Percentiles rank a stretch among this genome's conserved stretches.
These are phyloP conservation scores for Chlorokybus atmophyticus DNA, from an alignment of 139 green algal genomes.

Conservation along the genomic window DNA sequence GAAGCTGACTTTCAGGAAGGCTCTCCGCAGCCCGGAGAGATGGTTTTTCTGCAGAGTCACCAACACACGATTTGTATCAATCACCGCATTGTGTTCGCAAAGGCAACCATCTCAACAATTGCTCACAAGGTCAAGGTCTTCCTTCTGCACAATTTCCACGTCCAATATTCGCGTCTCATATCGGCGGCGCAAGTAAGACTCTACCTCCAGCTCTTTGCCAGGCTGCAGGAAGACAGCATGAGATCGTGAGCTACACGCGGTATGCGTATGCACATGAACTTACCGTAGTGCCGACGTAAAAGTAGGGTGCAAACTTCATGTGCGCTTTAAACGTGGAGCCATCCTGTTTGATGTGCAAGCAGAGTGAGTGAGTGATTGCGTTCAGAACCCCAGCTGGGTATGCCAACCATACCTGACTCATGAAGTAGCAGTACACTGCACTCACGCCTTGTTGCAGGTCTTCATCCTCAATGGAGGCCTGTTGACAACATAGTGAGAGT, in stretches of 20 bases:
- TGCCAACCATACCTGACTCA: constrained; percentile 56
- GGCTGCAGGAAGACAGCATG: background rate
- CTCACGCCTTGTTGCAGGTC: constrained; percentile 52
- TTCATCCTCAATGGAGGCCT: constrained; percentile 68
- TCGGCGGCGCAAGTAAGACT: constrained; percentile 60
- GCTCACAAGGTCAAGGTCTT: constrained; percentile 79
- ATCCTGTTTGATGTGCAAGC: constrained; percentile 41
- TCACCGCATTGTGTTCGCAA: too few relatives aligned
- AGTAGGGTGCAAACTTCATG: constrained; percentile 72
- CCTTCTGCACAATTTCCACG: constrained; percentile 54
- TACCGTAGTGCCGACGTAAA: constrained; percentile 68
- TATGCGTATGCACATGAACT: background rate
- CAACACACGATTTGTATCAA: too few relatives aligned
- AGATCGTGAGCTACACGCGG: background rate
- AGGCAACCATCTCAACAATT: too few relatives aligned
- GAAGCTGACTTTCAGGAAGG: constrained; percentile 76
- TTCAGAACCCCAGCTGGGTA: background rate
- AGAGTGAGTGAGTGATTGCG: background rate
- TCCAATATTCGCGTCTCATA: constrained; percentile 53
- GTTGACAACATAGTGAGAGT: constrained; percentile 8
- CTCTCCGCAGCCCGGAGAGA: constrained; percentile 66
- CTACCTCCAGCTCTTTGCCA: constrained; percentile 65
- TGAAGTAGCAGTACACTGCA: constrained; percentile 85
- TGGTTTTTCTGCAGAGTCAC: constrained; percentile 93
- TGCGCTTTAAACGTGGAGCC: constrained; percentile 84